Percentiles rank a stretch among this genome's conserved stretches.
Evolutionary conservation across 2,329 filamentous ascomycete genomes (phyloP).

Genomic region (Ophiocordyceps australis): DNA sequence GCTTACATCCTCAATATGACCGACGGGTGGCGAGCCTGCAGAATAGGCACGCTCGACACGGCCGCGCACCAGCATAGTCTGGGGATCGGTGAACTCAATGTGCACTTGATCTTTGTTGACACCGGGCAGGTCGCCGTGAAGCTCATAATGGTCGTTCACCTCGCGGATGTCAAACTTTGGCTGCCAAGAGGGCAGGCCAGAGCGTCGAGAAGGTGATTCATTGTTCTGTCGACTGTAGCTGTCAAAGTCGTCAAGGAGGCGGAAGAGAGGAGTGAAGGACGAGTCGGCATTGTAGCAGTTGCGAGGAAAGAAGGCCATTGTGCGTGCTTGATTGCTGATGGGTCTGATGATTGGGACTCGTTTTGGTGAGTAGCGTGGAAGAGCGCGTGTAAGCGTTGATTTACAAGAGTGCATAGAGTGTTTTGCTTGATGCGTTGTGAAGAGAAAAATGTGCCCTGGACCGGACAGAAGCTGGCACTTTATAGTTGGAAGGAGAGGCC

Average conservation of each 20-base stretch:
- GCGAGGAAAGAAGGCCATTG: conserved; percentile 43
- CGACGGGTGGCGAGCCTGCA: conserved; percentile 28
- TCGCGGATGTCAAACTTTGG: conserved; percentile 69
- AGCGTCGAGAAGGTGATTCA: conserved; percentile 8
- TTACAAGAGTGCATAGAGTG: conserved; percentile 7
- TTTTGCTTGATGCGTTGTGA: conserved; percentile 9
- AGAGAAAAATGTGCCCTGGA: background rate
- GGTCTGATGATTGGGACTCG: conserved; percentile 7
- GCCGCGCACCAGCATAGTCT: conserved; percentile 55
- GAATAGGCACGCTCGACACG: conserved; percentile 46
- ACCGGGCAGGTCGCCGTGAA: conserved; percentile 65
- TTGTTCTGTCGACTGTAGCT: conserved; percentile 26
- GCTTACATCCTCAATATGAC: conserved; percentile 24
- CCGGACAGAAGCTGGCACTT: conserved; percentile 8
- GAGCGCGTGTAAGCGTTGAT: conserved; percentile 7
- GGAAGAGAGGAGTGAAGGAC: conserved; percentile 43
- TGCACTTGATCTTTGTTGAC: conserved; percentile 54
- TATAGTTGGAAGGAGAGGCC: conserved; percentile 9
- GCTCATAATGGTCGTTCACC: conserved; percentile 48
- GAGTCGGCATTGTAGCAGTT: conserved; percentile 28
- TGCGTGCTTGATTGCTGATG: conserved; percentile 12
- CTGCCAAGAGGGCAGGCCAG: conserved; percentile 36
- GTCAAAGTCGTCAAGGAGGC: conserved; percentile 45
- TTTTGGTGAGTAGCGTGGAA: conserved; percentile 10
- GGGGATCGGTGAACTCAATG: conserved; percentile 63